Evolutionary conservation across 2,329 filamentous ascomycete species (phyloP), one percentile per base, ranked within the genome.

Genomic region (Pyrenochaeta sp.): DNA sequence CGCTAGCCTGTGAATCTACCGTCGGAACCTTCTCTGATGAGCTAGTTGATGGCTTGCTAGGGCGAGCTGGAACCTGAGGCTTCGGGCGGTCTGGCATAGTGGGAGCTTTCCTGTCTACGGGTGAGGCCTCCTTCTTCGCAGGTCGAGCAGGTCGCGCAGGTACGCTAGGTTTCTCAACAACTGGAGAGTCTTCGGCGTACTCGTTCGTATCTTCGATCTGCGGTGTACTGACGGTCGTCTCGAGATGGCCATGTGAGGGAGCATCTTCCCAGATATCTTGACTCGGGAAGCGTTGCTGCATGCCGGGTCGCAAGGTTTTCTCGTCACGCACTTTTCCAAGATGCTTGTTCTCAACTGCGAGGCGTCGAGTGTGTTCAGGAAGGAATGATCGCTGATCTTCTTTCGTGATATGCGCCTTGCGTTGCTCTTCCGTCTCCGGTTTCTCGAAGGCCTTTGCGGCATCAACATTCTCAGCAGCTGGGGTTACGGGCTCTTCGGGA

Each of bases 241-340:
- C 88, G 22, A 96, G 85, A 62, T 90, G 85, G 56, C 91, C 85
- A 70, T 91, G 94, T 68, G 96, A 92, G 1, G 94, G 94, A 0
- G 87, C 89, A 75, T 98, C 94, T 79, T 98, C 94, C 94, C 94
- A 97, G 42, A 97, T 88, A 78, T 98, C 94, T 53, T 88, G 88
- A 74, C 93, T 97, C 0, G 94, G 94, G 76, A 98, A 98, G 12
- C 92, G 88, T 50, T 89, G 88, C 56, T 87, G 82, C 66, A 85
- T 73, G 15, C 81, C 82, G 24, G 89, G 82, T 12, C 78, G 79
- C 19, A 66, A 84, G 79, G 58, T 3, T 72, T 77, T n/a, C 10
- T 72, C 69, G 57, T 83, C 82, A 66, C 83, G 81, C 47, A 83
- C 81, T 39, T 80, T 80, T 50, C 84, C 82, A 63, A 87, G 80